Percentiles rank a stretch among this genome's conserved stretches.
Evolutionary conservation across 2,329 filamentous ascomycete species (phyloP).

Genomic region (Aaosphaeria arxii): DNA sequence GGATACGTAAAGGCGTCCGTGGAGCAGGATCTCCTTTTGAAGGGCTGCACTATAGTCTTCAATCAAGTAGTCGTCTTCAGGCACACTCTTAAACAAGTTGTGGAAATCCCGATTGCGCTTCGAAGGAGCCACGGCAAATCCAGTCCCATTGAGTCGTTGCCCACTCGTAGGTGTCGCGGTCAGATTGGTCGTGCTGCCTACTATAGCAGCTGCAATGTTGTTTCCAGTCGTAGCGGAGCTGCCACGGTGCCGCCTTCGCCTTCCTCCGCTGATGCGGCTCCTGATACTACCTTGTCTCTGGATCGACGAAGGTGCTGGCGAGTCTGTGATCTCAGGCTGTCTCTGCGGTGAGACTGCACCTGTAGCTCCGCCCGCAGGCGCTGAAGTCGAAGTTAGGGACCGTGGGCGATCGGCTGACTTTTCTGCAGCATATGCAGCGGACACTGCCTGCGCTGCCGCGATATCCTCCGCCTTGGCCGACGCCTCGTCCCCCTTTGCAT

Average conservation of each 20-base stretch:
- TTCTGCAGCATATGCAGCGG: constrained; percentile 55
- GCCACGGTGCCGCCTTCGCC: constrained; percentile 69
- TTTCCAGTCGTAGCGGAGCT: constrained; percentile 68
- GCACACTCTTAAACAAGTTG: constrained; percentile 88
- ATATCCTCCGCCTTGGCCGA: constrained; percentile 58
- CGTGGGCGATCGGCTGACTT: constrained; percentile 38
- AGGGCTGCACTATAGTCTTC: constrained; percentile 97
- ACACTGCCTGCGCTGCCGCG: constrained; percentile 58
- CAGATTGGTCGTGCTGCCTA: constrained; percentile 67
- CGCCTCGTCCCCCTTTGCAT: constrained; percentile 49
- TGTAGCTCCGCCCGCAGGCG: constrained; percentile 9
- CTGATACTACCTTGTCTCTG: constrained; percentile 53
- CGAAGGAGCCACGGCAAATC: constrained; percentile 93
- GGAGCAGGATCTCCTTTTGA: constrained; percentile 91
- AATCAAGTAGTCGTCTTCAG: constrained; percentile 95
- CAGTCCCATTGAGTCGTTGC: constrained; percentile 85
- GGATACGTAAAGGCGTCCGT: constrained; percentile 91
- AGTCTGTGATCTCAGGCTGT: constrained; percentile 64
- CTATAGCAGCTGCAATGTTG: constrained; percentile 70
- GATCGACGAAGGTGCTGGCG: constrained; percentile 48
- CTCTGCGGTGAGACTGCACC: constrained; percentile 53
- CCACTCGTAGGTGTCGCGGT: constrained; percentile 61
- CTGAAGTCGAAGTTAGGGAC: constrained; percentile 39
- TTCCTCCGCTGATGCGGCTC: constrained; percentile 51
- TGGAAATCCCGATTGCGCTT: constrained; percentile 97